Conservation (phyloP, 2,329 filamentous ascomycete genomes). For the Penicillium sp. region DNA sequence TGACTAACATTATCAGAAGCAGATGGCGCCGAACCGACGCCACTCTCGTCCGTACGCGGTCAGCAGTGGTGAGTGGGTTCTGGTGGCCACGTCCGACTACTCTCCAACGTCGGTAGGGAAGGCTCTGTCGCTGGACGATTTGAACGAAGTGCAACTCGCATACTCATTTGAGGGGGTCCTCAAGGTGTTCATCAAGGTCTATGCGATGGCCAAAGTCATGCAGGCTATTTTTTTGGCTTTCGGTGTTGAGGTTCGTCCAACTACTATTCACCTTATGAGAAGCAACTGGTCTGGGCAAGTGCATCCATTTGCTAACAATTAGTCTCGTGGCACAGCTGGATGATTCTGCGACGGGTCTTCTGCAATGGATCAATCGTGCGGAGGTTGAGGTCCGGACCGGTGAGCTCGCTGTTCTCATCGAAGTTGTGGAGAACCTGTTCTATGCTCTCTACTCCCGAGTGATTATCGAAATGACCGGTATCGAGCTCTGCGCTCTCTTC, state of each 20-base stretch:
- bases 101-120: slow-evolving; percentile 9
- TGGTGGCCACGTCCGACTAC: slow-evolving; percentile 9
- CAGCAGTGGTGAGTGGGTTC: slow-evolving; percentile 34
- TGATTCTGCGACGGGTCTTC: slow-evolving; percentile 28
- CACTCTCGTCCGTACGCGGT: slow-evolving; percentile 34
- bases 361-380: slow-evolving; percentile 32
- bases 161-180: slow-evolving; percentile 33
- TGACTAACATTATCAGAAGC: neutral
- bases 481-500: slow-evolving; percentile 39
- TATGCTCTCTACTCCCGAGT: slow-evolving; percentile 40
- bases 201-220: slow-evolving; percentile 39
- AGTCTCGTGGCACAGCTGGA: slow-evolving; percentile 30
- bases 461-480: slow-evolving; percentile 38
- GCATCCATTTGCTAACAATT: slow-evolving; percentile 1
- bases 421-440: slow-evolving; percentile 39
- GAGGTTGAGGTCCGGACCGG: slow-evolving; percentile 33
- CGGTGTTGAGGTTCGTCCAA: slow-evolving; percentile 34
- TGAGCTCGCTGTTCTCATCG: slow-evolving; percentile 33
- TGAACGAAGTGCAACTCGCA: slow-evolving; percentile 18
- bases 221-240: slow-evolving; percentile 35
- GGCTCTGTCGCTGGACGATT: slow-evolving; percentile 18
- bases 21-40: slow-evolving; percentile 21
- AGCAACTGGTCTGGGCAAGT: neutral
- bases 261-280: neutral
- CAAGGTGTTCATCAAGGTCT: slow-evolving; percentile 35